Evolutionary conservation across 179 eudicot genomes (phyloP).

Genomic region (Carnegiea gigantea): DNA sequence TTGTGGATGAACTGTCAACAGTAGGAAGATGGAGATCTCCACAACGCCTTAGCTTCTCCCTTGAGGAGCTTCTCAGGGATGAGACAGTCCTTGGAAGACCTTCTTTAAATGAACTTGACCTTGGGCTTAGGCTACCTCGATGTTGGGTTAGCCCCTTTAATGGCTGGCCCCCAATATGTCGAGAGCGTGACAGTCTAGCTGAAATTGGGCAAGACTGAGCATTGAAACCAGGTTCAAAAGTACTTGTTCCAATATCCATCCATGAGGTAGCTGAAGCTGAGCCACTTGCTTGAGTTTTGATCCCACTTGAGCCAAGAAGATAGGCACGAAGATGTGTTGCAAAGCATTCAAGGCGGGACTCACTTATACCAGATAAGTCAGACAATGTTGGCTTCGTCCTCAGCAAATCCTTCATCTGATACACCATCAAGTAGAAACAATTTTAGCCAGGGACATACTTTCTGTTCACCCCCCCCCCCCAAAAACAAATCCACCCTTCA

Average conservation of each 20-base stretch:
- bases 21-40: constrained; percentile 43
- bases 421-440: constrained; percentile 13
- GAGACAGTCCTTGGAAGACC: constrained; percentile 41
- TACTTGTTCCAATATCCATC: constrained; percentile 27
- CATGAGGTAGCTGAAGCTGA: constrained; percentile 19
- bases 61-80: constrained; percentile 44
- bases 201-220: constrained; percentile 31
- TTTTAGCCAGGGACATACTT: background rate
- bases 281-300: constrained; percentile 32
- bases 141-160: constrained; percentile 39
- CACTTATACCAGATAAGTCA: constrained; percentile 79
- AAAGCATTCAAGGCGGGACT: constrained; percentile 77
- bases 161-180: constrained; percentile 39
- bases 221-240: constrained; percentile 26
- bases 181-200: constrained; percentile 42
- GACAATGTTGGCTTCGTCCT: constrained; percentile 66
- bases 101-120: constrained; percentile 66
- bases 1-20: constrained; percentile 26
- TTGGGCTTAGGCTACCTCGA: constrained; percentile 65
- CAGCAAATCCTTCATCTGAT: constrained; percentile 79
- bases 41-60: constrained; percentile 52
- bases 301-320: constrained; percentile 51
- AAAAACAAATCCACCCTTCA: too few species aligned
- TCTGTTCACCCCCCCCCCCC: background rate
- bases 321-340: constrained; percentile 73